phyloP scores from a whole-genome alignment of 2,329 filamentous ascomycete species.

The Sordariomycetes sp. region DNA sequence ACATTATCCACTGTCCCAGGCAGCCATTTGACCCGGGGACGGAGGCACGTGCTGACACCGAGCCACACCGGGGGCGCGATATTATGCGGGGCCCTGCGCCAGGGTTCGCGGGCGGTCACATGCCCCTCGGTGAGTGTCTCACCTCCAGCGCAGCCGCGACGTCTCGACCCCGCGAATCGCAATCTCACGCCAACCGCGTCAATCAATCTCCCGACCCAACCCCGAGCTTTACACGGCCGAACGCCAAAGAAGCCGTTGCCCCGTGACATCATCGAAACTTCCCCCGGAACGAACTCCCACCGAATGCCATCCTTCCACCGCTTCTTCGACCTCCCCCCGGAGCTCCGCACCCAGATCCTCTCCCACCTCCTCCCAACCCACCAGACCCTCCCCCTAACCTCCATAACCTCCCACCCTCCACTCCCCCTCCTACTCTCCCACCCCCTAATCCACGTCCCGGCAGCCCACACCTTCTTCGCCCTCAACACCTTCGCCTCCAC shows the following conservation, averaged over 20 bases:
- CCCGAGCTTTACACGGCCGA: too few relatives aligned
- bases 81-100: too few relatives aligned
- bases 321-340: conserved; percentile 35
- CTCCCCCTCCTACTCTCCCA: conserved; percentile 34
- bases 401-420: conserved; percentile 35
- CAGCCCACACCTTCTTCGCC: conserved; percentile 26
- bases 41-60: too few relatives aligned
- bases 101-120: too few relatives aligned
- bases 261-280: neutral
- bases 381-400: conserved; percentile 48
- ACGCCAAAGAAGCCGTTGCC: neutral
- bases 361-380: conserved; percentile 36
- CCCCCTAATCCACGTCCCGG: conserved; percentile 38
- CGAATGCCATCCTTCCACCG: neutral
- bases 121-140: too few relatives aligned
- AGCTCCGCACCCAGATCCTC: conserved; percentile 39
- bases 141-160: too few relatives aligned
- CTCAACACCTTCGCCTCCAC: neutral
- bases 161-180: too few relatives aligned
- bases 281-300: neutral
- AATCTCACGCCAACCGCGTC: too few relatives aligned
- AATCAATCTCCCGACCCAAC: too few relatives aligned
- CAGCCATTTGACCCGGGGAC: too few relatives aligned
- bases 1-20: too few relatives aligned
- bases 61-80: too few relatives aligned